Conservation (phyloP, 192 early-diverging fungal species). For the Cetraspora pellucida region DNA sequence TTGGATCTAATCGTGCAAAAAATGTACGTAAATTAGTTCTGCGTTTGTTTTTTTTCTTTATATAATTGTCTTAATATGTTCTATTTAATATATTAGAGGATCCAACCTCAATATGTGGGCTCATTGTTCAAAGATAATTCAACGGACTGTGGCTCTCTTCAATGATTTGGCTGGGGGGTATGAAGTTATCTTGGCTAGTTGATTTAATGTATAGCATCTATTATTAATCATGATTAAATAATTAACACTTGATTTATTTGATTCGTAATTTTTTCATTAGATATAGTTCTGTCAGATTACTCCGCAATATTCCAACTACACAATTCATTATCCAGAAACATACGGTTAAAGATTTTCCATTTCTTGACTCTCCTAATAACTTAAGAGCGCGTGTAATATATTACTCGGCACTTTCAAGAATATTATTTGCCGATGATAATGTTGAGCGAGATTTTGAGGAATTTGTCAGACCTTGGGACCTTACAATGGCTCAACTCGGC, state of each 20-base stretch:
- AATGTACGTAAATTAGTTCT: constrained; percentile 47
- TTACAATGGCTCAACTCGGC: constrained; percentile 56
- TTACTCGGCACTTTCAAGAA: constrained; percentile 75
- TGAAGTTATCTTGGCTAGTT: background rate
- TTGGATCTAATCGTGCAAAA: constrained; percentile 68
- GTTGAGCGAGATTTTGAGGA: constrained; percentile 62
- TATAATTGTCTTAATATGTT: constrained; percentile 36
- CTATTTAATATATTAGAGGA: constrained; percentile 49
- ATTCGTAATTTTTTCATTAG: constrained; percentile 36
- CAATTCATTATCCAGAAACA: constrained; percentile 73
- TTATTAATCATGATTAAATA: background rate
- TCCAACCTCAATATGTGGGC: constrained; percentile 68
- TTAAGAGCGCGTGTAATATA: constrained; percentile 61
- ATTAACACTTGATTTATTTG: background rate
- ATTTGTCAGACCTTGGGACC: constrained; percentile 74
- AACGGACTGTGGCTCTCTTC: constrained; percentile 70
- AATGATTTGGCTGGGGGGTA: constrained; percentile 75
- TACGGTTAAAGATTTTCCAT: constrained; percentile 69
- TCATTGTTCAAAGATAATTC: constrained; percentile 56
- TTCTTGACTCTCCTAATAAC: constrained; percentile 63
- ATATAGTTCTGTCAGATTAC: constrained; percentile 74
- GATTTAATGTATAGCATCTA: background rate
- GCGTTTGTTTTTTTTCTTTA: background rate
- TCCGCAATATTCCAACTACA: constrained; percentile 75
- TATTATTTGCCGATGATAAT: constrained; percentile 74